These are phyloP conservation scores for Backusella parvicylindrica DNA, from an alignment of 192 early-diverging fungal species.

Conservation along the genomic window DNA sequence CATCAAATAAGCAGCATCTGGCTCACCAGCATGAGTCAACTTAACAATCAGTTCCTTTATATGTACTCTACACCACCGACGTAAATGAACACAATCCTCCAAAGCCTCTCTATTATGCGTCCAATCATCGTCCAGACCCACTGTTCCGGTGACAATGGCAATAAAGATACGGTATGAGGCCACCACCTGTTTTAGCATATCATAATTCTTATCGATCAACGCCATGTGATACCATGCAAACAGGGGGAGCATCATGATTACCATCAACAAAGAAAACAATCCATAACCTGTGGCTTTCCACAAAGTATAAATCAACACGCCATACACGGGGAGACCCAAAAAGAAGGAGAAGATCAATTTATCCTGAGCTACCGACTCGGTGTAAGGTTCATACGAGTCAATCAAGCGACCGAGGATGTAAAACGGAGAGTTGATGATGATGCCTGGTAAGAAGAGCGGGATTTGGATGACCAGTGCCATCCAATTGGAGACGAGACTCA, in stretches of 20 bases:
- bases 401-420: constrained; percentile 36
- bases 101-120: constrained; percentile 10
- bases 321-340: constrained; percentile 28
- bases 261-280: constrained; percentile 23
- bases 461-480: constrained; percentile 31
- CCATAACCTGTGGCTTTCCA: constrained; percentile 30
- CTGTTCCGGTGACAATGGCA: constrained; percentile 19
- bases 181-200: constrained; percentile 31
- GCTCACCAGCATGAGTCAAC: not conserved
- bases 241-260: constrained; percentile 27
- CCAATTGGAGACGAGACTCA: constrained; percentile 23
- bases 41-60: not conserved
- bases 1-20: constrained; percentile 10
- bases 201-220: constrained; percentile 34
- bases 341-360: constrained; percentile 31
- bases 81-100: constrained; percentile 19
- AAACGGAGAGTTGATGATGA: constrained; percentile 40
- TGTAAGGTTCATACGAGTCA: constrained; percentile 36
- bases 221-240: constrained; percentile 46
- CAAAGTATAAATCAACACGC: constrained; percentile 21
- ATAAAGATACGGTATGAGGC: constrained; percentile 35
- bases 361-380: constrained; percentile 41
- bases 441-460: constrained; percentile 44
- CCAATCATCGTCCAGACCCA: not conserved
- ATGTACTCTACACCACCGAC: constrained; percentile 19